phyloP scores from a whole-genome alignment of 1,284 basidiomycete genomes.

The Naganishia cerealis region DNA sequence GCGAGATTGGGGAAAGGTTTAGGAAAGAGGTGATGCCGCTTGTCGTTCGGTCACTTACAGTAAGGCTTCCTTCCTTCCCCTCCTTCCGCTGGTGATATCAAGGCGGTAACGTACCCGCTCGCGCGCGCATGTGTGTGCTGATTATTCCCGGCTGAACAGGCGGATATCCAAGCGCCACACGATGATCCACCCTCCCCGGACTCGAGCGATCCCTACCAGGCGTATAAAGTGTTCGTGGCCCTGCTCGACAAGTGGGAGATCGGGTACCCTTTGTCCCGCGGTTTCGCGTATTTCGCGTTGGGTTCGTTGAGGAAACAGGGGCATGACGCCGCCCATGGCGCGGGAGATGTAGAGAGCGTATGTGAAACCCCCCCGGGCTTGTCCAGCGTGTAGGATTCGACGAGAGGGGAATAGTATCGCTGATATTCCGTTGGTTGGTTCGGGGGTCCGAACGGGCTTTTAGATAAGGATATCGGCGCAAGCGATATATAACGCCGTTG shows the following conservation, averaged over 20 bases:
- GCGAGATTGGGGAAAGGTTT: constrained; percentile 68
- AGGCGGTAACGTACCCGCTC: too few relatives aligned
- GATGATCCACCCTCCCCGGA: constrained; percentile 51
- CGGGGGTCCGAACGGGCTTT: not conserved
- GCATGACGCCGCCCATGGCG: constrained; percentile 27
- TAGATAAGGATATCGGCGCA: constrained; percentile 65
- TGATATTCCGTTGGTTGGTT: constrained; percentile 20
- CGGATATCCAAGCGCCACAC: constrained; percentile 21
- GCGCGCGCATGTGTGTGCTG: not conserved
- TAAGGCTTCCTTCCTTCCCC: constrained; percentile 52
- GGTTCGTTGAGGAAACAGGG: constrained; percentile 21
- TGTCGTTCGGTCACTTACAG: constrained; percentile 67
- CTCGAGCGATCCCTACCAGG: constrained; percentile 63
- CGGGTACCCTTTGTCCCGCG: constrained; percentile 75
- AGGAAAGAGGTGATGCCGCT: constrained; percentile 68
- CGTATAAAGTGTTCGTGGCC: constrained; percentile 94
- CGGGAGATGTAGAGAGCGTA: constrained; percentile 35
- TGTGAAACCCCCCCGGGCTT: too few relatives aligned
- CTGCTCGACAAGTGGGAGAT: constrained; percentile 96
- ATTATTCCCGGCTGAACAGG: not conserved
- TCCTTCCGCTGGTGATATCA: too few relatives aligned
- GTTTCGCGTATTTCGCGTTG: constrained; percentile 70
- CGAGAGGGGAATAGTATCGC: constrained; percentile 8
- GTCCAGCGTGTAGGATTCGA: too few relatives aligned
- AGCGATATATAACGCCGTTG: constrained; percentile 87